These are phyloP conservation scores for Picea glauca DNA, from an alignment of 75 land plant genomes.

Conservation along the genomic window DNA sequence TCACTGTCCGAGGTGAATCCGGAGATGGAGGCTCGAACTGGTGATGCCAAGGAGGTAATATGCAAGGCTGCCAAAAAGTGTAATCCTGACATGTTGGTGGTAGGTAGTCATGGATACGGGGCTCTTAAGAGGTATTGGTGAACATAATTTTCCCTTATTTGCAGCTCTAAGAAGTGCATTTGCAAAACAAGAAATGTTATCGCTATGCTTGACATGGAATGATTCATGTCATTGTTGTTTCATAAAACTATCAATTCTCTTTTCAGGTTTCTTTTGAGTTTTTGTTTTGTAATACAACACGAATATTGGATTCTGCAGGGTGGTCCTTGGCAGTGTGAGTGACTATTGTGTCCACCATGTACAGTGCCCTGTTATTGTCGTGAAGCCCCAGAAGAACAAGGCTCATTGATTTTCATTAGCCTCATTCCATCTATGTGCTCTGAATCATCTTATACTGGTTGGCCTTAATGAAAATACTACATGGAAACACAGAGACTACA, in stretches of 20 bases:
- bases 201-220: too few species aligned
- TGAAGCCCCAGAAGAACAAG: neutral
- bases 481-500: too few species aligned
- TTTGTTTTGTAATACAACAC: neutral
- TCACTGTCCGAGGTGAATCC: neutral
- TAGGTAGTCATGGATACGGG: constrained; percentile 21
- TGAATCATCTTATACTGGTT: too few species aligned
- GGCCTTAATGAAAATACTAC: too few species aligned
- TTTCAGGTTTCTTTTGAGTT: neutral
- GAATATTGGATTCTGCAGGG: neutral
- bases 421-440: too few species aligned
- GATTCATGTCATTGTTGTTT: neutral
- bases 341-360: constrained; percentile 14
- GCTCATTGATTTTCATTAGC: too few species aligned
- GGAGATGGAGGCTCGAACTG: neutral
- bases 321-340: constrained; percentile 9
- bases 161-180: too few species aligned
- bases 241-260: neutral
- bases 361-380: constrained; percentile 11
- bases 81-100: neutral
- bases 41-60: constrained; percentile 15
- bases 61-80: constrained; percentile 14
- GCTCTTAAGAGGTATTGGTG: constrained; percentile 16
- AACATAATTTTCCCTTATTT: neutral
- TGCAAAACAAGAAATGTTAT: too few species aligned